These are phyloP conservation scores for Solanum peruvianum DNA, from an alignment of 257 asterid species.

Conservation along the genomic window DNA sequence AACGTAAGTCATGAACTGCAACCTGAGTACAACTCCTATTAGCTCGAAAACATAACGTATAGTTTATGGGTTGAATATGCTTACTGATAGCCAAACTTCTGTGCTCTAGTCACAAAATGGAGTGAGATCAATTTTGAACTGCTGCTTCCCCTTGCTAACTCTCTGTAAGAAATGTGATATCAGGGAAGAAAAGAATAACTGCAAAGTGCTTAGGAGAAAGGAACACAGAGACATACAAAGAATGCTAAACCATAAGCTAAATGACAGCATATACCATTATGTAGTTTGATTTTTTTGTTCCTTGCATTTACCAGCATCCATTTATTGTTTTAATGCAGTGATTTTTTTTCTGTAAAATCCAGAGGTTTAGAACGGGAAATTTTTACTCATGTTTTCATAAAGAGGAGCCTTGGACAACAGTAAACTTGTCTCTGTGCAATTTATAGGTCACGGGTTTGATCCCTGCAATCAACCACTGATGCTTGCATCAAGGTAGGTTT, in stretches of 20 bases:
- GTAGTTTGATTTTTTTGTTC: neutral
- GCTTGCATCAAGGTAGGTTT: neutral
- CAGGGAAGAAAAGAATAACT: neutral
- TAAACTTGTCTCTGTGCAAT: neutral
- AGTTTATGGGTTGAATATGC: neutral
- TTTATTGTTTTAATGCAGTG: neutral
- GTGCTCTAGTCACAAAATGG: constrained; percentile 31
- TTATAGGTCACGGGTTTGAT: neutral
- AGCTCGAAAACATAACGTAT: neutral
- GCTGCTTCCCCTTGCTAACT: constrained; percentile 85
- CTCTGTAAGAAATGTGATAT: constrained; percentile 25
- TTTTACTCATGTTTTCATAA: neutral
- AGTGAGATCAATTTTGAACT: constrained; percentile 68
- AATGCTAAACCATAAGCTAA: neutral
- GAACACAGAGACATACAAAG: neutral
- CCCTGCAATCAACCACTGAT: neutral
- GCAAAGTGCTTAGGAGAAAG: neutral
- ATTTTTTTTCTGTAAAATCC: neutral
- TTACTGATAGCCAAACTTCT: neutral
- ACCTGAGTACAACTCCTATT: neutral
- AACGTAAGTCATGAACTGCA: neutral
- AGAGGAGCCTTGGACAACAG: neutral
- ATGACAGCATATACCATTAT: neutral
- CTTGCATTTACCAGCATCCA: neutral
- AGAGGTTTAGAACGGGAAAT: neutral